Conservation (phyloP, 805 yeast species). For the Candida germanica region DNA sequence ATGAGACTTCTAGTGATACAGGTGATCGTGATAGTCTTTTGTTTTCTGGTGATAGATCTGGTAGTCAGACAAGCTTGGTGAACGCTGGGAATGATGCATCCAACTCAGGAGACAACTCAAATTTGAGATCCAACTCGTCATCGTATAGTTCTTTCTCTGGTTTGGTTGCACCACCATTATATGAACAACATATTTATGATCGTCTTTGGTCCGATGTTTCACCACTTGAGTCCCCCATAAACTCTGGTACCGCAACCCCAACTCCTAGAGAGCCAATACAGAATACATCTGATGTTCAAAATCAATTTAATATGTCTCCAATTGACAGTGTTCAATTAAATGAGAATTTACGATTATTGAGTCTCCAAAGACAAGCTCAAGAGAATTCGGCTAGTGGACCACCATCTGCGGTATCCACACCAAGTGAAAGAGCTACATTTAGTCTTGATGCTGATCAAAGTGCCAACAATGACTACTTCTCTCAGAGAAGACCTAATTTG, state of each 20-base stretch:
- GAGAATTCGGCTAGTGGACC: conserved; percentile 17
- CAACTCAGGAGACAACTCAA: conserved; percentile 1
- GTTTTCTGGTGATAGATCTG: conserved; percentile 22
- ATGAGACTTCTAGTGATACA: conserved; percentile 2
- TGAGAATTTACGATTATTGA: conserved; percentile 51
- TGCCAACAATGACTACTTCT: conserved; percentile 31
- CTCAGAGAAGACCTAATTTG: conserved; percentile 13
- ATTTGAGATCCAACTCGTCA: conserved; percentile 20
- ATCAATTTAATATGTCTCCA: conserved; percentile 28
- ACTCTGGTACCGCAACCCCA: conserved; percentile 43
- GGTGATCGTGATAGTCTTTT: conserved; percentile 25
- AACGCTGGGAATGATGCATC: conserved; percentile 13
- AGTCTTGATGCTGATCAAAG: conserved; percentile 31
- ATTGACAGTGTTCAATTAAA: conserved; percentile 42
- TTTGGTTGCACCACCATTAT: conserved; percentile 79
- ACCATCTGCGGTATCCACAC: conserved; percentile 8
- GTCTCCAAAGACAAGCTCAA: conserved; percentile 46
- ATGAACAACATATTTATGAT: conserved; percentile 79
- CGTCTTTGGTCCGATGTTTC: conserved; percentile 68
- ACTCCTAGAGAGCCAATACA: conserved; percentile 22
- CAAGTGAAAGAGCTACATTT: conserved; percentile 31
- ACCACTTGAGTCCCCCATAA: conserved; percentile 45
- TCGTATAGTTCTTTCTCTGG: conserved; percentile 35
- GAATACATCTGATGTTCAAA: conserved; percentile 2
- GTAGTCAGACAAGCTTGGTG: conserved; percentile 21